These are phyloP conservation scores for Trichoderma sp. DNA, from an alignment of 2,329 filamentous ascomycete genomes.

Conservation along the genomic window DNA sequence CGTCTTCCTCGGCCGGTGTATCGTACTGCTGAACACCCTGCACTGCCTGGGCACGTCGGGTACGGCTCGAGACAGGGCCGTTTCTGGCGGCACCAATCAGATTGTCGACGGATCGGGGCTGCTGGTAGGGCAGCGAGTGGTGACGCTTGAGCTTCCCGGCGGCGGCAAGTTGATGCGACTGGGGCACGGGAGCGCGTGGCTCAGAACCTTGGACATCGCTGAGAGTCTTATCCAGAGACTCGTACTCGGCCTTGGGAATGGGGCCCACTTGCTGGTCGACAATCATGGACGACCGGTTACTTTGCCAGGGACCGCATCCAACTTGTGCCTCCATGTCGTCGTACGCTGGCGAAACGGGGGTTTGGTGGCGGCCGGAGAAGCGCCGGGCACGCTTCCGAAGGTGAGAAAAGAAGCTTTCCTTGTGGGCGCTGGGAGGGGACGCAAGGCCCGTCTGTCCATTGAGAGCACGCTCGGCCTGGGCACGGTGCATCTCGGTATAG, in stretches of 20 bases:
- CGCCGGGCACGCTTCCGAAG: constrained; percentile 88
- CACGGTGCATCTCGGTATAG: constrained; percentile 83
- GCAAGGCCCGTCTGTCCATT: constrained; percentile 75
- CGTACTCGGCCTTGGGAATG: constrained; percentile 54
- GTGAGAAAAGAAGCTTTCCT: constrained; percentile 98
- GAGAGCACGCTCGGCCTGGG: constrained; percentile 85
- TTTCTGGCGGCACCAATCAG: constrained; percentile 53
- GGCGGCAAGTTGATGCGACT: constrained; percentile 48
- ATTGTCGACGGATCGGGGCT: constrained; percentile 63
- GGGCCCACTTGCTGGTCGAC: constrained; percentile 59
- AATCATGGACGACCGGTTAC: constrained; percentile 79
- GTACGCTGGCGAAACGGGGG: constrained; percentile 70
- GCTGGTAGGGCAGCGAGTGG: constrained; percentile 62
- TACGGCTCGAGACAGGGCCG: constrained; percentile 73
- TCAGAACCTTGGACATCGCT: constrained; percentile 53
- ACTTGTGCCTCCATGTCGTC: constrained; percentile 93
- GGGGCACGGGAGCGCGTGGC: constrained; percentile 48
- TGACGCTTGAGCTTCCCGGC: constrained; percentile 60
- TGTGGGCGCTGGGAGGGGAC: constrained; percentile 75
- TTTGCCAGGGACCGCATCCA: constrained; percentile 85
- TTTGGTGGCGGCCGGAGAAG: constrained; percentile 87
- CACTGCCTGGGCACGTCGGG: constrained; percentile 69
- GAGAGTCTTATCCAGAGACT: constrained; percentile 58
- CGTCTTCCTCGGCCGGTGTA: constrained; percentile 93
- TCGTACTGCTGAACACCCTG: constrained; percentile 84